Conservation (phyloP, 176 grass and related monocot genomes). For the Saccharum officinarum region DNA sequence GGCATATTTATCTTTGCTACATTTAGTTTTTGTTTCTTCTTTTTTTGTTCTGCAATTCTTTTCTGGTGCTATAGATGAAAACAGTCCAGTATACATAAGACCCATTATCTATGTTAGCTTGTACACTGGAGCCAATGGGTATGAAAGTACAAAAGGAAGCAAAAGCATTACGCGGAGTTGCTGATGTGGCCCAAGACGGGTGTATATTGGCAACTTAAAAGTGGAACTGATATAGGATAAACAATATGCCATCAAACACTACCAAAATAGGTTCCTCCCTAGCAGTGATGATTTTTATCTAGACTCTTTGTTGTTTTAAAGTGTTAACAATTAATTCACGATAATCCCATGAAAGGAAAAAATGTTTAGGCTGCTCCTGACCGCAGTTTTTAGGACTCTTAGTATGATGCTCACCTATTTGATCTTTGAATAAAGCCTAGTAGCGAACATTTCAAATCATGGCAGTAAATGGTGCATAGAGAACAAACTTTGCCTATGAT, state of each 20-base stretch:
- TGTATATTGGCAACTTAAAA: neutral
- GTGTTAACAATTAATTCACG: neutral
- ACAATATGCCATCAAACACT: neutral
- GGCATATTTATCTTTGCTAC: neutral
- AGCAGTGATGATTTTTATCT: neutral
- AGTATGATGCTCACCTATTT: neutral
- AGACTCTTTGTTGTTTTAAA: neutral
- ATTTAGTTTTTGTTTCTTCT: neutral
- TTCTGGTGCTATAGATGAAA: neutral
- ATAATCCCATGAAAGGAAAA: neutral
- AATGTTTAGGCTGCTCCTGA: neutral
- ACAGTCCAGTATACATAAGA: neutral
- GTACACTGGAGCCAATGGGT: neutral
- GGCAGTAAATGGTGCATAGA: neutral
- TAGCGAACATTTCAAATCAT: neutral
- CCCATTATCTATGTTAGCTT: constrained; percentile 5
- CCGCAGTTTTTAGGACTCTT: neutral
- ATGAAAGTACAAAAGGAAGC: constrained; percentile 8
- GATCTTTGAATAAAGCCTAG: neutral
- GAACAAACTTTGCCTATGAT: neutral
- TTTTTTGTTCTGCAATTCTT: neutral
- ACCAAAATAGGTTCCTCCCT: neutral
- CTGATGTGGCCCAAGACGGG: neutral
- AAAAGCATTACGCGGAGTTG: neutral
- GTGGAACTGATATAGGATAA: neutral